These are phyloP conservation scores for Noccaea bulbosa DNA, from an alignment of 345 rosid species.

Conservation along the genomic window DNA sequence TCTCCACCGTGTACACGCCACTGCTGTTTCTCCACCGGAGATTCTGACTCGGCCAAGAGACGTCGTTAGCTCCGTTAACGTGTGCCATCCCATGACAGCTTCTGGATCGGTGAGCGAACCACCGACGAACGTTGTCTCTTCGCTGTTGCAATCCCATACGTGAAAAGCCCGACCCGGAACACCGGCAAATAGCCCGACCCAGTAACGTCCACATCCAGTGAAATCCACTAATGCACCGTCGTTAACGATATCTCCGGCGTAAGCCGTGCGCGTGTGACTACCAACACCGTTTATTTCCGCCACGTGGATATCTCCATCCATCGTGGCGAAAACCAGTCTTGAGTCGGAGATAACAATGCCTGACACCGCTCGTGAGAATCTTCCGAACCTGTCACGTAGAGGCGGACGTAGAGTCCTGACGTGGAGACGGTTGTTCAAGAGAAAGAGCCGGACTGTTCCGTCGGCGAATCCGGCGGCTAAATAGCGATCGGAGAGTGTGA, in stretches of 20 bases:
- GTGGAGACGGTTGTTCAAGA: slow-evolving; percentile 60
- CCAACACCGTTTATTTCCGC: slow-evolving; percentile 45
- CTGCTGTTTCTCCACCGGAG: slow-evolving; percentile 56
- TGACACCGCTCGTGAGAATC: slow-evolving; percentile 72
- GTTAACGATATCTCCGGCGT: slow-evolving; percentile 56
- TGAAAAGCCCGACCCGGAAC: slow-evolving; percentile 72
- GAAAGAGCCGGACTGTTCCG: slow-evolving; percentile 79
- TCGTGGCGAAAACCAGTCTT: slow-evolving; percentile 65
- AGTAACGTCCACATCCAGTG: slow-evolving; percentile 70
- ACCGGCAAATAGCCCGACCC: slow-evolving; percentile 96
- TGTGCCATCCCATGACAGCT: slow-evolving; percentile 80
- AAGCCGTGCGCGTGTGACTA: slow-evolving; percentile 53
- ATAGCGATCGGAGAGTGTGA: slow-evolving; percentile 70
- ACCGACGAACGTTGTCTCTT: slow-evolving; percentile 56
- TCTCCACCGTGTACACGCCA: slow-evolving; percentile 70
- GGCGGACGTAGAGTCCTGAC: slow-evolving; percentile 63
- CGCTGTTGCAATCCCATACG: slow-evolving; percentile 68
- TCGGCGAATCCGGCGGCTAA: slow-evolving; percentile 91
- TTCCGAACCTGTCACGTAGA: slow-evolving; percentile 65
- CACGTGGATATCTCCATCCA: slow-evolving; percentile 83
- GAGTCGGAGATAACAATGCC: slow-evolving; percentile 60
- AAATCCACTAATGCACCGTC: slow-evolving; percentile 88
- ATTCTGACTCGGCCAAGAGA: slow-evolving; percentile 69
- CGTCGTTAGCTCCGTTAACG: slow-evolving; percentile 63
- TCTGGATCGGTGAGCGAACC: slow-evolving; percentile 70